These are phyloP conservation scores for Trichothecium roseum DNA, from an alignment of 2,329 filamentous ascomycete genomes.

Conservation along the genomic window DNA sequence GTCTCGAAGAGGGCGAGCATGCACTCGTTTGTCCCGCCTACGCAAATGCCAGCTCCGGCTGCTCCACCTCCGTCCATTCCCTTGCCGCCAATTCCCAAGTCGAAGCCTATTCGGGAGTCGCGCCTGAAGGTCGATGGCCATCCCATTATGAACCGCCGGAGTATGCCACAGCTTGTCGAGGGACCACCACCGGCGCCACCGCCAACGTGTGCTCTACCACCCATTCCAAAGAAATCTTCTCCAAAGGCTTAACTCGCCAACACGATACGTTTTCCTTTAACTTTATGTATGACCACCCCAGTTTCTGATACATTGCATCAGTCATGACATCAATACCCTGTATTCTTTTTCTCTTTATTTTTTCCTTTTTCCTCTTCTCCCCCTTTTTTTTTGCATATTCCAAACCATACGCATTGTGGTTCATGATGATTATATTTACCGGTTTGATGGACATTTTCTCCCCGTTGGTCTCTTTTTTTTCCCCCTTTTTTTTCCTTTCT, in stretches of 20 bases:
- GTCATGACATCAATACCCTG: not conserved
- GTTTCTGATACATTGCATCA: no score
- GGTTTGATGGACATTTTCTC: no score
- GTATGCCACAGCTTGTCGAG: conserved; percentile 39
- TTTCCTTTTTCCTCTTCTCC: not conserved
- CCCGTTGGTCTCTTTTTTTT: no score
- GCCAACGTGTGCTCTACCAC: conserved; percentile 43
- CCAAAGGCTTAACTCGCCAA: not conserved
- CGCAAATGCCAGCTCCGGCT: conserved; percentile 4
- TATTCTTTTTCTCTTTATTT: not conserved
- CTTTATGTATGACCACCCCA: not conserved
- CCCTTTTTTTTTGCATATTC: not conserved
- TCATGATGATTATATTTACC: no score
- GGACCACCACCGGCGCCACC: conserved; percentile 44
- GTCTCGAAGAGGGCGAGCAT: conserved; percentile 11
- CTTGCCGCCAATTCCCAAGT: conserved; percentile 19
- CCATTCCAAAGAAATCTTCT: conserved; percentile 29
- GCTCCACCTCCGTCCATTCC: conserved; percentile 19
- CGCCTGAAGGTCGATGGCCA: conserved; percentile 12
- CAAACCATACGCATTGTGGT: no score
- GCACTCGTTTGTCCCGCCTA: conserved; percentile 8
- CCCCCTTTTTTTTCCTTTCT: no score
- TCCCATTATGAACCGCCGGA: conserved; percentile 26
- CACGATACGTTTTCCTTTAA: not conserved
- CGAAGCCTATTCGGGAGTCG: conserved; percentile 11